phyloP scores from a whole-genome alignment of 495 filamentous ascomycete species.

The Penicillium verhagenii region DNA sequence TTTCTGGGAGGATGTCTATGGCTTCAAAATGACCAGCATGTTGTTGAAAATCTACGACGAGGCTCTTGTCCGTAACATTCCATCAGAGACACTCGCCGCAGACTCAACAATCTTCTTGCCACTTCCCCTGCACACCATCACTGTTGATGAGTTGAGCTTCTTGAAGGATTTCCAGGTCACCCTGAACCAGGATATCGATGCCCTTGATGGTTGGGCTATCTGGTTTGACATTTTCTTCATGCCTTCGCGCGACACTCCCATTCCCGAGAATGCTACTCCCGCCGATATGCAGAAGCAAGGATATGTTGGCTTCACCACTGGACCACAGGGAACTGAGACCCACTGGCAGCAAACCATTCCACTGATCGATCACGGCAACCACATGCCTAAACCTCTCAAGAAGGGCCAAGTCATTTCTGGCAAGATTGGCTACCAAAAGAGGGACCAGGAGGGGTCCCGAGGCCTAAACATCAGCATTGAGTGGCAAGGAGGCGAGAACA shows the following conservation, averaged over 20 bases:
- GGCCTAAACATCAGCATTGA: constrained; percentile 48
- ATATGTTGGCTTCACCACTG: constrained; percentile 53
- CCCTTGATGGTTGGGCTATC: constrained; percentile 59
- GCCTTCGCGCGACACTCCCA: constrained; percentile 40
- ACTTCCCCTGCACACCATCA: constrained; percentile 56
- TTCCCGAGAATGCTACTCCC: constrained; percentile 44
- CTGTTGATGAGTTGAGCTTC: constrained; percentile 57
- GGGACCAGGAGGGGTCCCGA: constrained; percentile 38
- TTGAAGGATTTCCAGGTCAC: constrained; percentile 54
- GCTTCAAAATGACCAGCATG: constrained; percentile 58
- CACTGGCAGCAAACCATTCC: constrained; percentile 54
- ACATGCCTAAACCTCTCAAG: constrained; percentile 36
- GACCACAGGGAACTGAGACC: constrained; percentile 50
- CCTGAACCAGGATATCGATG: constrained; percentile 52
- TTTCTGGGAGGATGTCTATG: constrained; percentile 70
- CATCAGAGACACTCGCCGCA: constrained; percentile 42
- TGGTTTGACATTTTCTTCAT: constrained; percentile 69
- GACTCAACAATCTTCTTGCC: constrained; percentile 52
- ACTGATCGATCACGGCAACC: constrained; percentile 46
- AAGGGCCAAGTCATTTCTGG: constrained; percentile 50
- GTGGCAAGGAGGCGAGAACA: constrained; percentile 38
- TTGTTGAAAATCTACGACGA: constrained; percentile 59
- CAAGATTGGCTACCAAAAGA: constrained; percentile 51
- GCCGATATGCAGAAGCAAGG: constrained; percentile 48
- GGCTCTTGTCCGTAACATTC: constrained; percentile 51